phyloP scores from a whole-genome alignment of 768 basidiomycete genomes.

The Amanita phalloides region DNA sequence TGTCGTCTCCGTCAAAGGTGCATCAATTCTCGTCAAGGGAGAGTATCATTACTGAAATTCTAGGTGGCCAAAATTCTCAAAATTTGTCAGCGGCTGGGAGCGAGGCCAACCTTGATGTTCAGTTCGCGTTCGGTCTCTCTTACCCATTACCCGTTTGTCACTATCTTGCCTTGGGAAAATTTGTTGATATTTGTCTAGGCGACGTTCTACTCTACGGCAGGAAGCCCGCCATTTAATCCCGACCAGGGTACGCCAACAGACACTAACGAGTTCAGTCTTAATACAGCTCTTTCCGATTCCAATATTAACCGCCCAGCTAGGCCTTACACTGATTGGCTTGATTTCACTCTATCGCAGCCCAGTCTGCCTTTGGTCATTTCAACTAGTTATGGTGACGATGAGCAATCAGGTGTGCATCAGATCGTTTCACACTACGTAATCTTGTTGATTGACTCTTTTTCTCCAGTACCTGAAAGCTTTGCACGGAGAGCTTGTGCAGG shows the following conservation, averaged over 20 bases:
- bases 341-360: conserved; percentile 38
- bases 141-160: conserved; percentile 39
- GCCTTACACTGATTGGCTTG: conserved; percentile 42
- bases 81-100: conserved; percentile 36
- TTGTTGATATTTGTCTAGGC: conserved; percentile 13
- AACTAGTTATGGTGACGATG: conserved; percentile 64
- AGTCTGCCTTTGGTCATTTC: conserved; percentile 51
- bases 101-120: conserved; percentile 61
- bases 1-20: conserved; percentile 46
- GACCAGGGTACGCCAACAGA: conserved; percentile 27
- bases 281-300: not conserved
- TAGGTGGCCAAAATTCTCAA: conserved; percentile 57
- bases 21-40: conserved; percentile 5
- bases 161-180: not conserved
- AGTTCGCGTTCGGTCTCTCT: conserved; percentile 56
- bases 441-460: not conserved
- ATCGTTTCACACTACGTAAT: not conserved
- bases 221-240: conserved; percentile 47
- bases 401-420: conserved; percentile 43
- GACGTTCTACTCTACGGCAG: conserved; percentile 54
- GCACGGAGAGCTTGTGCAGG: conserved; percentile 46
- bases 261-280: conserved; percentile 23
- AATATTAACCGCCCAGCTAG: conserved; percentile 8
- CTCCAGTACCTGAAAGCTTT: conserved; percentile 30
- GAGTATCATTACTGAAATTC: not conserved